Conservation (phyloP, 225 moss, liverwort and hornwort genomes). For the Sphagnum contortum region DNA sequence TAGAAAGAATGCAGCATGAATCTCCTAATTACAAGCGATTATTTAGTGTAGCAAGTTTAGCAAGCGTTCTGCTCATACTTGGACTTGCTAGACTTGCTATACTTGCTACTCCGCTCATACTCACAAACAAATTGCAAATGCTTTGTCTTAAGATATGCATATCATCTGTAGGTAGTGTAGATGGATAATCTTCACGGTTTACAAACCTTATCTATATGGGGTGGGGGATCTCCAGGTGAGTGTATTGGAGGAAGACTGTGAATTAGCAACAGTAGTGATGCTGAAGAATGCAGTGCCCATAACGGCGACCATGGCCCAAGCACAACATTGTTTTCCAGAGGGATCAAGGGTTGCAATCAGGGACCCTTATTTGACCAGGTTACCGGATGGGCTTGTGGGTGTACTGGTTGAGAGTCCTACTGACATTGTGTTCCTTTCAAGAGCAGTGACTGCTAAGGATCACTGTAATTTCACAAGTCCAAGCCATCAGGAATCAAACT, state of each 20-base stretch:
- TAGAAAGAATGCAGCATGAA: too few species aligned
- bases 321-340: constrained; percentile 68
- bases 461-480: not conserved
- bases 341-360: constrained; percentile 56
- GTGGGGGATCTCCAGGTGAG: constrained; percentile 19
- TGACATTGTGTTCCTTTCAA: constrained; percentile 57
- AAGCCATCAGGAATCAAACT: too few species aligned
- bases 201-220: too few species aligned
- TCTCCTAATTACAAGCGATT: too few species aligned
- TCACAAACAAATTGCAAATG: too few species aligned
- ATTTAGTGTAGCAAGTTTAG: too few species aligned
- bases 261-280: constrained; percentile 61
- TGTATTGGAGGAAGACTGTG: constrained; percentile 61
- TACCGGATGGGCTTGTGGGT: constrained; percentile 69
- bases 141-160: too few species aligned
- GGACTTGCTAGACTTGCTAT: too few species aligned
- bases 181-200: too few species aligned
- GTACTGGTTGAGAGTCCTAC: constrained; percentile 59
- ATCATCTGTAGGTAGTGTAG: too few species aligned
- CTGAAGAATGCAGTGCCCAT: constrained; percentile 56
- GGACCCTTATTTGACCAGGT: constrained; percentile 75
- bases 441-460: constrained; percentile 31
- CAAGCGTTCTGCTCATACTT: too few species aligned
- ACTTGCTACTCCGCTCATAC: too few species aligned
- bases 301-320: constrained; percentile 60